Base-by-base conservation (phyloP, 1,284 basidiomycete species). In the Calocybe gambosa region DNA sequence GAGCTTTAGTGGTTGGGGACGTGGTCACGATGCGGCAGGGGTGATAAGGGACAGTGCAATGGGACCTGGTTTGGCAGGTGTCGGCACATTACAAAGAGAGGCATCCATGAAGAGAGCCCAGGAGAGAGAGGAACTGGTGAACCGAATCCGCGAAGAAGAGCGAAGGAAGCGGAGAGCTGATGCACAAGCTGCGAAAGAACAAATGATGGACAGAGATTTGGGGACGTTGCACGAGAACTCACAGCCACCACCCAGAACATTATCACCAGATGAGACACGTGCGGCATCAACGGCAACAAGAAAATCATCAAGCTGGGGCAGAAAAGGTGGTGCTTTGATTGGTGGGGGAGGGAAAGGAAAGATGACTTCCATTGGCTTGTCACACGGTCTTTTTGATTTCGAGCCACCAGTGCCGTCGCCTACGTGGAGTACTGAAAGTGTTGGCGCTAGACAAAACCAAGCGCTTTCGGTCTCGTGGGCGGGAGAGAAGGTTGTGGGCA, bases 321-420 rank as follows among this genome's bases (percentile, higher is more conserved):
- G 57, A 47, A 64, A 62, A 20, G 55, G 59, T 1, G 66, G 65
- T 2, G 62, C 45, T 34, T 44, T 50, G 23, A 50, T 61, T 46
- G 62, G 57, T 13, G 60, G 46, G 13, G 39, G 42, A 39, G 38
- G 54, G 39, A 48, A 58, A 51, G 39, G 51, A 46, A 48, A 55
- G 42, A 39, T 58, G 52, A 16, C 54, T 53, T 43, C 58, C 50
- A 52, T 63, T 49, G 55, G 63, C 50, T 35, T 65, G 56, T 58
- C 61, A 0, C 74, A 74, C 58, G 70, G 70, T 7, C 62, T 67
- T 19, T 76, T 77, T 47, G 55, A 68, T 2, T 77, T 76, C 50
- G 74, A 77, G 49, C 70, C 73, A 7, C 63, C 73, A 0, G 71
- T 75, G 0, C 65, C 69, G 18, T 67, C 70, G 3, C 67, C 73